Percentiles rank a stretch among this genome's conserved stretches.
Conservation (phyloP, 2,329 filamentous ascomycete genomes). For the Aspergillus terreus region DNA sequence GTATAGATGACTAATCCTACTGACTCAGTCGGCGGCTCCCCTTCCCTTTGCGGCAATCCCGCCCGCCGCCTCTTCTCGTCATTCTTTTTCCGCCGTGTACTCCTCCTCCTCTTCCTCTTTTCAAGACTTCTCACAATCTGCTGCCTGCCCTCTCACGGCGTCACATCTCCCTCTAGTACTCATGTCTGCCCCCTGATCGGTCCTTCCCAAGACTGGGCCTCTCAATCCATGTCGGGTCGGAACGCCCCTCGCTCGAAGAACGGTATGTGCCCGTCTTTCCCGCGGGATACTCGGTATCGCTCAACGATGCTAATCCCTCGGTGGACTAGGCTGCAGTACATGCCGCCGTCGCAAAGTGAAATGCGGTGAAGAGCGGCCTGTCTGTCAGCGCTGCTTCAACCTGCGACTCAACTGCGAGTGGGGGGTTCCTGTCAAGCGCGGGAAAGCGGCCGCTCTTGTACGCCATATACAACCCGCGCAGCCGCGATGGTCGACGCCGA, state of each 20-base stretch:
- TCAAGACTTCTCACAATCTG: too few relatives aligned
- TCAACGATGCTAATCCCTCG: background rate
- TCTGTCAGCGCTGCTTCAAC: conserved; percentile 30
- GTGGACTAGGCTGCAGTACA: conserved; percentile 33
- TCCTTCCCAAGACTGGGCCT: conserved; percentile 7
- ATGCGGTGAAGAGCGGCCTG: conserved; percentile 32
- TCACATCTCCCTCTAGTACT: background rate
- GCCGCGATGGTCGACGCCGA: conserved; percentile 6
- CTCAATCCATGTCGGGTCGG: conserved; percentile 30
- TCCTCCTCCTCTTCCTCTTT: too few relatives aligned
- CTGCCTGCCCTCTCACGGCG: background rate
- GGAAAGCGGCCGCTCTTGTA: conserved; percentile 16
- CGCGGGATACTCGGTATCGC: conserved; percentile 7
- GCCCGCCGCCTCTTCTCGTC: background rate
- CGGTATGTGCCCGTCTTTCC: conserved; percentile 19
- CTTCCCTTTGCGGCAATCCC: too few relatives aligned
- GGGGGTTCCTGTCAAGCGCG: conserved; percentile 28
- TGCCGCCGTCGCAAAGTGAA: conserved; percentile 36
- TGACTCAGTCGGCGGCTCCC: too few relatives aligned
- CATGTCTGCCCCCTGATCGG: background rate
- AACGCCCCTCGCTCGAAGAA: conserved; percentile 39
- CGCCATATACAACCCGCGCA: conserved; percentile 26
- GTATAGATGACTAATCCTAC: too few relatives aligned
- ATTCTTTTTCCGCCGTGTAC: too few relatives aligned
- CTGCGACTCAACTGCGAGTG: conserved; percentile 33